phyloP scores from a whole-genome alignment of 1,284 basidiomycete genomes.

The Trichosporon sp. region DNA sequence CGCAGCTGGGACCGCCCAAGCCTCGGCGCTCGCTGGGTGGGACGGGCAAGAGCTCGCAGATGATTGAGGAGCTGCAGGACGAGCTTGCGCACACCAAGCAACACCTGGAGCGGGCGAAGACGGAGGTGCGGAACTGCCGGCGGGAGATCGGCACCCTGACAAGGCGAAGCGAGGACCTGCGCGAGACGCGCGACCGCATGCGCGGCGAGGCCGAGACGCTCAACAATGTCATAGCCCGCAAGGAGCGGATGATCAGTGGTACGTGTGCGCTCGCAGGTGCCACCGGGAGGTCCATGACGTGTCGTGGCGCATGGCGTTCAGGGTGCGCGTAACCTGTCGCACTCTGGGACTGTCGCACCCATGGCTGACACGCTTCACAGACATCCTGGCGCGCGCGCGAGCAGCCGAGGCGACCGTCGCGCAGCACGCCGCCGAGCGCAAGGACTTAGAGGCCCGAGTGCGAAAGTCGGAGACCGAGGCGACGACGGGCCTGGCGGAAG shows the following conservation, averaged over 20 bases:
- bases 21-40: slow-evolving; percentile 14
- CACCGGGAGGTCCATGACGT: not conserved
- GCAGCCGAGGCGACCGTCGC: slow-evolving; percentile 38
- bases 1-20: not conserved
- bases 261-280: slow-evolving; percentile 5
- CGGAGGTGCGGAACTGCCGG: slow-evolving; percentile 35
- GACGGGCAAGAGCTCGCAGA: slow-evolving; percentile 33
- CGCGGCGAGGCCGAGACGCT: slow-evolving; percentile 43
- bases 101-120: slow-evolving; percentile 39
- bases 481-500: slow-evolving; percentile 33
- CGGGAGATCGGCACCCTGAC: slow-evolving; percentile 40
- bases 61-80: slow-evolving; percentile 44
- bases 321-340: not conserved
- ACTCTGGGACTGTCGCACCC: not conserved
- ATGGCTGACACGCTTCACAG: slow-evolving; percentile 19
- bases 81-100: slow-evolving; percentile 34
- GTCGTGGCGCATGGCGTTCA: slow-evolving; percentile 6
- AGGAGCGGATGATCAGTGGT: slow-evolving; percentile 46
- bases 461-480: slow-evolving; percentile 39
- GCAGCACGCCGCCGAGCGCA: slow-evolving; percentile 32
- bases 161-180: slow-evolving; percentile 45
- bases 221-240: slow-evolving; percentile 44
- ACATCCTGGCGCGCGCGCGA: slow-evolving; percentile 44
- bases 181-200: slow-evolving; percentile 46
- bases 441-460: slow-evolving; percentile 37